Percentiles rank a stretch among this genome's conserved stretches.
These are phyloP conservation scores for Scolecobasidium constrictum DNA, from an alignment of 2,329 filamentous ascomycete genomes.

Conservation along the genomic window DNA sequence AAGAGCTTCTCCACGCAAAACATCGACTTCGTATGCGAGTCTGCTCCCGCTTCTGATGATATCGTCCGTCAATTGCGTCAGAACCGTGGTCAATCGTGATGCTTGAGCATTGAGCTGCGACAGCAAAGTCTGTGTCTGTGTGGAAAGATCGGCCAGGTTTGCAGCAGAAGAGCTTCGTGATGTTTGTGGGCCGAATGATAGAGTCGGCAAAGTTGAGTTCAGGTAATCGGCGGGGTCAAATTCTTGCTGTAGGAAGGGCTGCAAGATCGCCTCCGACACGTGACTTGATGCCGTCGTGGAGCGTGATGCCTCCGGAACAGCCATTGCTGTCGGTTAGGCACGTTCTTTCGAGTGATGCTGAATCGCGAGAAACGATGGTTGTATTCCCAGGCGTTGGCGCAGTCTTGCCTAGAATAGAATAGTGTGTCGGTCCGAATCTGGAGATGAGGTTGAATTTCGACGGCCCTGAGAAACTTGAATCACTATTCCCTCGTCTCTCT, in stretches of 20 bases:
- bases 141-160: slow-evolving; percentile 61
- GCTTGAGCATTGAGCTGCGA: slow-evolving; percentile 85
- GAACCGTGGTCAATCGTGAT: slow-evolving; percentile 63
- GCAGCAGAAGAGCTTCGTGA: slow-evolving; percentile 28
- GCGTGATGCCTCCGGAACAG: background rate
- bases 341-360: too few relatives aligned
- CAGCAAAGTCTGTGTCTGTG: slow-evolving; percentile 72
- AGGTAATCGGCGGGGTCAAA: slow-evolving; percentile 84
- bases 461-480: too few relatives aligned
- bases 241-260: slow-evolving; percentile 60
- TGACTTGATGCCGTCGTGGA: slow-evolving; percentile 41
- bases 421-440: too few relatives aligned
- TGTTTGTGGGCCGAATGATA: slow-evolving; percentile 40
- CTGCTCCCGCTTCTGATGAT: slow-evolving; percentile 82
- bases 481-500: too few relatives aligned
- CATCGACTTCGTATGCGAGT: slow-evolving; percentile 87
- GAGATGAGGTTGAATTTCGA: too few relatives aligned
- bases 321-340: background rate
- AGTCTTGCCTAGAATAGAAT: too few relatives aligned
- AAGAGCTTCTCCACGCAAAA: slow-evolving; percentile 77
- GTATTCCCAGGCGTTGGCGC: too few relatives aligned
- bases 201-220: slow-evolving; percentile 63
- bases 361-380: too few relatives aligned
- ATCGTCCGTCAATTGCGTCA: slow-evolving; percentile 89
- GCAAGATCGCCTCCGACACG: slow-evolving; percentile 60